These are phyloP conservation scores for Pseudogymnoascus pannorum DNA, from an alignment of 2,329 filamentous ascomycete genomes.

Conservation along the genomic window DNA sequence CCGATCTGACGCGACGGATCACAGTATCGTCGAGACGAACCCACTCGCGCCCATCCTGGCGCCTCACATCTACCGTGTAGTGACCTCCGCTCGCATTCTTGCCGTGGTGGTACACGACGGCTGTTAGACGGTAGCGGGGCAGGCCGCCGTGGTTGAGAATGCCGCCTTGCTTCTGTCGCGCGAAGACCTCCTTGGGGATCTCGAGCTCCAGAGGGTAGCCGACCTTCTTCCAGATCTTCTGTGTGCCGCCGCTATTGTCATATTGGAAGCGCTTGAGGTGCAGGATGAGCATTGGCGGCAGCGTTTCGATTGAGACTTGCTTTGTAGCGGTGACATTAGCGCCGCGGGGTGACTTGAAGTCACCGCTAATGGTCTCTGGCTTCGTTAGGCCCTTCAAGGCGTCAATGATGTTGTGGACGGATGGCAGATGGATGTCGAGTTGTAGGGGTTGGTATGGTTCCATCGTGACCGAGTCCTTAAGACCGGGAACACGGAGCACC, in stretches of 20 bases:
- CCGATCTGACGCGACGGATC: conserved; percentile 73
- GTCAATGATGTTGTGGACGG: conserved; percentile 86
- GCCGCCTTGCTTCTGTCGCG: conserved; percentile 62
- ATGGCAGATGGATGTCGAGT: conserved; percentile 81
- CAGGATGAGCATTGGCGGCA: conserved; percentile 86
- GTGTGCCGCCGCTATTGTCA: conserved; percentile 76
- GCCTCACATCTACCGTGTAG: conserved; percentile 93
- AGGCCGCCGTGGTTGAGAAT: conserved; percentile 59
- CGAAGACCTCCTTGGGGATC: conserved; percentile 83
- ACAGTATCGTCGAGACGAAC: conserved; percentile 91
- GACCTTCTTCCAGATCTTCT: conserved; percentile 98
- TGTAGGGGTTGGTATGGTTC: conserved; percentile 94
- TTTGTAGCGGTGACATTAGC: conserved; percentile 76
- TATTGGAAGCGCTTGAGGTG: conserved; percentile 98
- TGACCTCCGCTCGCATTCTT: conserved; percentile 94
- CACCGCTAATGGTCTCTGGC: conserved; percentile 75
- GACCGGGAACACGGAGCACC: conserved; percentile 76
- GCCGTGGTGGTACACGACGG: conserved; percentile 94
- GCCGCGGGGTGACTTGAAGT: conserved; percentile 74
- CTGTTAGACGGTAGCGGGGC: conserved; percentile 78
- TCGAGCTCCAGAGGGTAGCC: conserved; percentile 93
- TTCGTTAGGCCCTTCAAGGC: conserved; percentile 79
- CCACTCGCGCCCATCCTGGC: conserved; percentile 94
- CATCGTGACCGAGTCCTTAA: conserved; percentile 83
- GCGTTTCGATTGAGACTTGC: conserved; percentile 86